Evolutionary conservation across 129 eudicot genomes (phyloP), one percentile per base, ranked within the genome.

Genomic region (Escallonia herrerae): DNA sequence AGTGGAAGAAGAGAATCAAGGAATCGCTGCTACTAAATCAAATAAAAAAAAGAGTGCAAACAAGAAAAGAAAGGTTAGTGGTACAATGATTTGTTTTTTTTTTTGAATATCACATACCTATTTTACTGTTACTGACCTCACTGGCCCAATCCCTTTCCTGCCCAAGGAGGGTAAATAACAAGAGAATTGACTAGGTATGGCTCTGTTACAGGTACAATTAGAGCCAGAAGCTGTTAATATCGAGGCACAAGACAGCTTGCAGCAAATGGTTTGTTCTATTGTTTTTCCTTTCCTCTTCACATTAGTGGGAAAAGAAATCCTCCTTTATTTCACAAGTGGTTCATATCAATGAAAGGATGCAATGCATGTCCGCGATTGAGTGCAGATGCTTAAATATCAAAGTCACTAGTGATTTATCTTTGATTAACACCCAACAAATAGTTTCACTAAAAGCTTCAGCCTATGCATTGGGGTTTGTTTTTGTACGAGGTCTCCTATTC

Each of bases 31-130:
- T 11, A 67, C 56, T 52, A 82, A 74, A 62, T 59, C 72, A 44
- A 63, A 53, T 60, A 84, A 69, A 67, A 84, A 81, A 72, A 84
- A 72, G 64, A 81, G 41, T 74, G 40, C 75, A 40, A 63, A 43
- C 74, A 84, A 81, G 72, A 84, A 75, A 66, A 74, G 90, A 71
- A 84, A 81, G 90, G 90, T 84, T 15, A 5, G 70, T 62, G 10
- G 13, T 51, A 11, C 11, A 11, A 51, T 11, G 4, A 11, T 33
- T 42, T 4, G 39, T 47, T 46, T 39, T n/a, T n/a, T n/a, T n/a
- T 37, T 9, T 15, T 13, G 44, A 55, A 43, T 67, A 9, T 9
- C 33, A 22, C 33, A 22, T 9, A 6, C 37, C 8, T 48, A n/a
- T 47, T 53, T 58, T 43, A 11, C 22, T 54, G 15, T 53, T 4